Evolutionary conservation across 352 stramenopile species (phyloP).

Genomic region (Pythium angustatum): DNA sequence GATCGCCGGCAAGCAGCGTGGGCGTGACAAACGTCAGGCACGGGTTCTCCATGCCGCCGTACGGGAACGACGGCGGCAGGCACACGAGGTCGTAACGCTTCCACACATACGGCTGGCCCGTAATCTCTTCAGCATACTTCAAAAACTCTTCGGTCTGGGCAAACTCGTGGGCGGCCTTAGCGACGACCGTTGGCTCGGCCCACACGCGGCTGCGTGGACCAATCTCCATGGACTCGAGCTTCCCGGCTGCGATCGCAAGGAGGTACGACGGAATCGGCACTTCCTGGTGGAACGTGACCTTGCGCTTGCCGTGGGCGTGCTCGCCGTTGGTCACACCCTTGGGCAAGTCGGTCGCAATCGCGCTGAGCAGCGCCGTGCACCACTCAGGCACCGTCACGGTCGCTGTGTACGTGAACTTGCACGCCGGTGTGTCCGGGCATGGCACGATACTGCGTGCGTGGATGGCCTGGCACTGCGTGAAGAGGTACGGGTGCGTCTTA

Average conservation of each 20-base stretch:
- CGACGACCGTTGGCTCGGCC: slow-evolving; percentile 69
- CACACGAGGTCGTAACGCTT: slow-evolving; percentile 97
- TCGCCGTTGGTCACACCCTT: slow-evolving; percentile 55
- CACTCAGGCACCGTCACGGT: slow-evolving; percentile 32
- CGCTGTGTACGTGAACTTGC: slow-evolving; percentile 95
- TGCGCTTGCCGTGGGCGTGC: slow-evolving; percentile 28
- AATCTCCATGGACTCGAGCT: slow-evolving; percentile 90
- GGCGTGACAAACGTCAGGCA: slow-evolving; percentile 97
- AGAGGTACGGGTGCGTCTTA: slow-evolving; percentile 94
- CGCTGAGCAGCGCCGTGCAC: slow-evolving; percentile 94
- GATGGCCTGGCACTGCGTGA: slow-evolving; percentile 95
- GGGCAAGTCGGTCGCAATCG: slow-evolving; percentile 43
- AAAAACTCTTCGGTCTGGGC: slow-evolving; percentile 95
- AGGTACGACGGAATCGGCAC: slow-evolving; percentile 41
- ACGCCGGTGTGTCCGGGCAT: slow-evolving; percentile 92
- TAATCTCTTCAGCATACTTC: slow-evolving; percentile 90
- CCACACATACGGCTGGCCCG: slow-evolving; percentile 49
- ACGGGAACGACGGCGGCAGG: slow-evolving; percentile 90
- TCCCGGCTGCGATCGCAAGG: slow-evolving; percentile 52
- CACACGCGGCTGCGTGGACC: slow-evolving; percentile 63
- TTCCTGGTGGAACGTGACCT: slow-evolving; percentile 86
- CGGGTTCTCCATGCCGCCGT: slow-evolving; percentile 98
- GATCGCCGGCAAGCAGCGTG: slow-evolving; percentile 93
- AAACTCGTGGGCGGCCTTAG: slow-evolving; percentile 80
- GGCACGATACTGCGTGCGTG: slow-evolving; percentile 94